phyloP scores from a whole-genome alignment of 2,329 filamentous ascomycete genomes.

The Colletotrichum sojae region DNA sequence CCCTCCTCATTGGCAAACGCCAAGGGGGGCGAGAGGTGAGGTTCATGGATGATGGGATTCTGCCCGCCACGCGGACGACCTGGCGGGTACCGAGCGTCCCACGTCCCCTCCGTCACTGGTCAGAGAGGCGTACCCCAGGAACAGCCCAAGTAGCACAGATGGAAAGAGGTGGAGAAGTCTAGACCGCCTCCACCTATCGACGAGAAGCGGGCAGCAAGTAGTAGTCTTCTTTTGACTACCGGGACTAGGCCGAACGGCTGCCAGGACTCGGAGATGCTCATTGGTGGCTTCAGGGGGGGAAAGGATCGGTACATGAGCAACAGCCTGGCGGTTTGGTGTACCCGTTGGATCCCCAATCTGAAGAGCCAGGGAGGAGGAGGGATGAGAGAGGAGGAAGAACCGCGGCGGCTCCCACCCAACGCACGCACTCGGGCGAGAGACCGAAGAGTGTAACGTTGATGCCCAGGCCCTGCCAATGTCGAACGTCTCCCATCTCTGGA shows the following conservation, averaged over 20 bases:
- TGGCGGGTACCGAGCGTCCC: neutral
- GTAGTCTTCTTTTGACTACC: constrained; percentile 5
- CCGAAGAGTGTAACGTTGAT: neutral
- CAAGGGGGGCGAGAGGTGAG: neutral
- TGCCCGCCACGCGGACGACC: constrained; percentile 8
- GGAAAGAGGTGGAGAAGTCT: neutral
- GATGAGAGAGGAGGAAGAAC: neutral
- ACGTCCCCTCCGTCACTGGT: neutral
- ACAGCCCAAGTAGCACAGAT: neutral
- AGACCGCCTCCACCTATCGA: constrained; percentile 10
- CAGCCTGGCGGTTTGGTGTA: neutral
- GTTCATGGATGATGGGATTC: neutral
- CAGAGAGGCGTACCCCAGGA: neutral
- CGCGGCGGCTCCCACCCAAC: neutral
- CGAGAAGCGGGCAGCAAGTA: neutral
- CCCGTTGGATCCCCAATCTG: too few species aligned
- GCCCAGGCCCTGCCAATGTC: too few species aligned
- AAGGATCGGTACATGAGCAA: constrained; percentile 5
- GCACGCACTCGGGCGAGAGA: constrained; percentile 4
- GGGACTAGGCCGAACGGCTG: constrained; percentile 9
- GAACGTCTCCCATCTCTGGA: neutral
- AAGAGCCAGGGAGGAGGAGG: too few species aligned
- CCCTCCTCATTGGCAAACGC: neutral
- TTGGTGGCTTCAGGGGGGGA: constrained; percentile 22
- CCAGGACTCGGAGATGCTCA: neutral